Evolutionary conservation across 164 flowering plant species (phyloP), one percentile per base, ranked within the genome.

Genomic region (Houttuynia cordata): DNA sequence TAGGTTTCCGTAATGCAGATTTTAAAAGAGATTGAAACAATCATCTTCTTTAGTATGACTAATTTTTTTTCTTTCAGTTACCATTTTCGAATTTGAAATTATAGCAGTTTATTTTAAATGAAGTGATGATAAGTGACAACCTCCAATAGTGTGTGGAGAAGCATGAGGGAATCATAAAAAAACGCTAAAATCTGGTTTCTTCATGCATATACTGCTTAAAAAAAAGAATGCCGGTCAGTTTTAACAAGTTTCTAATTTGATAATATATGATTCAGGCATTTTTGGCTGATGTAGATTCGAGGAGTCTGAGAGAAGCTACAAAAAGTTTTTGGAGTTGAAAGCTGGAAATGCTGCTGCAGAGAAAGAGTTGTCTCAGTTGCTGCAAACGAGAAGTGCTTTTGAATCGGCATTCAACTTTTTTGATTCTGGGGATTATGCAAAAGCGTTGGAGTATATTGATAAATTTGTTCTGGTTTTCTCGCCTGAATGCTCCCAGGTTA

Each of bases 381-480:
- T 52, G 63, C 98, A 93, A 72, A 88, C 98, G 37, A 78, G 73
- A 71, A 84, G 69, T 75, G 83, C 96, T 59, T 61, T 89, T 20
- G 87, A 83, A 15, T 71, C 84, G 41, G 94, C 98, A 58, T 59
- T 65, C 7, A 75, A 62, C 68, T 85, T 83, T 58, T 80, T 77
- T 62, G 82, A 82, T 39, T 77, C 95, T 37, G 86, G 84, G 9
- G 92, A 88, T 47, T 80, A 67, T 71, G 57, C 73, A 34, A 90
- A 90, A 75, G 74, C 95, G n/a, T 65, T 85, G 73, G 97, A 93
- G 45, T 81, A 73, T 57, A 51, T 93, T 52, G 91, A 85, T 49
- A 90, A 90, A 81, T 83, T 93, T 70, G 99, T 93, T 9, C 91
- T 93, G 61, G 95, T 90, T 67, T 93, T 90, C 64, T 90, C 96